Conservation (phyloP, 192 early-diverging fungal species). For the Coemansia sp. region DNA sequence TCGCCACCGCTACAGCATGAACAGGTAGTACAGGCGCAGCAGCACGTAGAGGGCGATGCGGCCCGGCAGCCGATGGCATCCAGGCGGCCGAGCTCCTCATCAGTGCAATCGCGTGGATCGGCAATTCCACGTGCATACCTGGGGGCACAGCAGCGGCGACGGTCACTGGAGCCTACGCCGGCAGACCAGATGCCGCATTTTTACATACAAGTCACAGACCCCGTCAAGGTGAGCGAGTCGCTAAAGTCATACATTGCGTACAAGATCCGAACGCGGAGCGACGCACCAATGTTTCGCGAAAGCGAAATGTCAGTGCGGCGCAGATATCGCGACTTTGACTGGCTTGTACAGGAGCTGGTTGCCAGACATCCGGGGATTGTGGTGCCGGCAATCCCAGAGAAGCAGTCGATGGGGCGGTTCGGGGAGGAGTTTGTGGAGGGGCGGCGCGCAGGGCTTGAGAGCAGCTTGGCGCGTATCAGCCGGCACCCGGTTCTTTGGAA, state of each 20-base stretch:
- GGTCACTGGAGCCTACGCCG: slow-evolving; percentile 44
- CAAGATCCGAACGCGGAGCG: slow-evolving; percentile 82
- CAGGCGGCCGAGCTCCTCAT: slow-evolving; percentile 7
- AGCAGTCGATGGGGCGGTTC: slow-evolving; percentile 89
- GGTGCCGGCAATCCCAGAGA: slow-evolving; percentile 91
- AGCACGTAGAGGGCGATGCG: slow-evolving; percentile 30
- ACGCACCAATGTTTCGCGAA: slow-evolving; percentile 71
- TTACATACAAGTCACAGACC: slow-evolving; percentile 75
- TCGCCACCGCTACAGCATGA: slow-evolving; percentile 44
- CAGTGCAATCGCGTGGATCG: slow-evolving; percentile 8
- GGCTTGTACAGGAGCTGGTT: slow-evolving; percentile 84
- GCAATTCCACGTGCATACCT: slow-evolving; percentile 23
- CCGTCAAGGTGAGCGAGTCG: slow-evolving; percentile 87
- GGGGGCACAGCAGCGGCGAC: slow-evolving; percentile 40
- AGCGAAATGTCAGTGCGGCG: slow-evolving; percentile 80
- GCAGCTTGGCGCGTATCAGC: slow-evolving; percentile 76
- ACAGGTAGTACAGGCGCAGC: slow-evolving; percentile 27
- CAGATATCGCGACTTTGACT: slow-evolving; percentile 90
- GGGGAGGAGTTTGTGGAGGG: slow-evolving; percentile 95
- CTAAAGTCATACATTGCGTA: slow-evolving; percentile 85
- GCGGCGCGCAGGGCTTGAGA: slow-evolving; percentile 78
- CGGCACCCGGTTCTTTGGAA: slow-evolving; percentile 79
- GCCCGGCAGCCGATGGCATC: slow-evolving; percentile 20
- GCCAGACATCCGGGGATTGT: slow-evolving; percentile 82
- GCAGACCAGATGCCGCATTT: slow-evolving; percentile 56